Conservation (phyloP, 2,329 filamentous ascomycete species). For the Neonectria neomacrospora region DNA sequence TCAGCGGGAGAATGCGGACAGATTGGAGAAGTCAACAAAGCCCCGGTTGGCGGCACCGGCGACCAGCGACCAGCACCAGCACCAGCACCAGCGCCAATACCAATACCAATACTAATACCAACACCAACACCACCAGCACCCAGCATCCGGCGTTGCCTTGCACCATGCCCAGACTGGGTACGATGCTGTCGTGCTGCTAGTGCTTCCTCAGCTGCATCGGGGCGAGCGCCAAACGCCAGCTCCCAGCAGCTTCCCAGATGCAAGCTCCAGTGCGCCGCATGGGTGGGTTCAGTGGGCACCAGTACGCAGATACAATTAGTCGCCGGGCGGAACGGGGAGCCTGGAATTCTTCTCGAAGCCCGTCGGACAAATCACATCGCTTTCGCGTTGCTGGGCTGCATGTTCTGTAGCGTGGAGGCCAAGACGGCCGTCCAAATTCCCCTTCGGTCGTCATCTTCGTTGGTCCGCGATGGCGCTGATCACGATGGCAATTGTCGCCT, state of each 20-base stretch:
- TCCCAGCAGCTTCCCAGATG: background rate
- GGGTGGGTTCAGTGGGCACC: conserved; percentile 11
- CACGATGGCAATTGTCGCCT: conserved; percentile 34
- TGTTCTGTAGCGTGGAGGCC: background rate
- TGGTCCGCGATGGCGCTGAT: conserved; percentile 32
- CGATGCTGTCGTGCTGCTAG: background rate
- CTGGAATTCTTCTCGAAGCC: conserved; percentile 45
- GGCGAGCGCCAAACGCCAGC: conserved; percentile 5
- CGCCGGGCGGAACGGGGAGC: conserved; percentile 23
- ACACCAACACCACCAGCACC: conserved; percentile 6
- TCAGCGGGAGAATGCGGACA: conserved; percentile 42
- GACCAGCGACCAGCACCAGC: background rate
- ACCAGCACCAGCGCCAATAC: conserved; percentile 15
- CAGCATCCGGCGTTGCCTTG: conserved; percentile 8
- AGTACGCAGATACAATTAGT: conserved; percentile 27
- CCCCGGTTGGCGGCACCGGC: background rate
- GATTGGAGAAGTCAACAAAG: conserved; percentile 15
- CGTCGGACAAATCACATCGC: conserved; percentile 29
- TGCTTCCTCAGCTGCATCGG: conserved; percentile 1
- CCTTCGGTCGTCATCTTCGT: conserved; percentile 7
- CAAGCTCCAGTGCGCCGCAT: conserved; percentile 21
- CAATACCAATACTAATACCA: conserved; percentile 10
- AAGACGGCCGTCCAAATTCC: background rate
- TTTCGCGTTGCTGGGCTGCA: conserved; percentile 4
- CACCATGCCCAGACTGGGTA: background rate